Conservation (phyloP, 768 basidiomycete species). For the Nidularia pulvinata region DNA sequence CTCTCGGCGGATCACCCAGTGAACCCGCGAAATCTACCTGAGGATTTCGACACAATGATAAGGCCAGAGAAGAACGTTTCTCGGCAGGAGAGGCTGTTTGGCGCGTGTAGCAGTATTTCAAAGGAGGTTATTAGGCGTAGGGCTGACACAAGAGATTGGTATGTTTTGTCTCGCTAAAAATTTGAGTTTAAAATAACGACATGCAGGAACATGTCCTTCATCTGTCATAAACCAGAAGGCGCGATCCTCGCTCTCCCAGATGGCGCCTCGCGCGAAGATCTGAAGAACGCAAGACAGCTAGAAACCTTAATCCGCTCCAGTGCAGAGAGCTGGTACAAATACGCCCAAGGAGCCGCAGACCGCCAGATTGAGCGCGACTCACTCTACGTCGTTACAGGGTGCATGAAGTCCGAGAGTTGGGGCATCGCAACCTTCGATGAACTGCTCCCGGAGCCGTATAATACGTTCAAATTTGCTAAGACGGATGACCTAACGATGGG, state of each 20-base stretch:
- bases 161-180: no score
- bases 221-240: constrained; percentile 1
- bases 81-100: no score
- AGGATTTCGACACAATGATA: constrained; percentile 10
- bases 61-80: not conserved
- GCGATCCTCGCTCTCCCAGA: constrained; percentile 11
- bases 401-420: constrained; percentile 11
- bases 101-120: no score
- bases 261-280: constrained; percentile 9
- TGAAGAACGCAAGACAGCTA: constrained; percentile 1
- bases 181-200: no score
- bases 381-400: constrained; percentile 16
- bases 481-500: not conserved
- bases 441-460: no score
- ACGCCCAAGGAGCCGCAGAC: constrained; percentile 5
- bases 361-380: constrained; percentile 6
- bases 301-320: constrained; percentile 6
- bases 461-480: not conserved
- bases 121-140: no score
- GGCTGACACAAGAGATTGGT: no score
- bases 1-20: constrained; percentile 16
- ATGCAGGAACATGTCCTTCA: not conserved
- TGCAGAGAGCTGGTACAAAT: constrained; percentile 12
- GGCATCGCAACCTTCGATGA: constrained; percentile 10
- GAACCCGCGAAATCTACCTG: constrained; percentile 21